Evolutionary conservation across 441 rosid species (phyloP), one percentile per base, ranked within the genome.

Genomic region (Hypseocharis bilobata): DNA sequence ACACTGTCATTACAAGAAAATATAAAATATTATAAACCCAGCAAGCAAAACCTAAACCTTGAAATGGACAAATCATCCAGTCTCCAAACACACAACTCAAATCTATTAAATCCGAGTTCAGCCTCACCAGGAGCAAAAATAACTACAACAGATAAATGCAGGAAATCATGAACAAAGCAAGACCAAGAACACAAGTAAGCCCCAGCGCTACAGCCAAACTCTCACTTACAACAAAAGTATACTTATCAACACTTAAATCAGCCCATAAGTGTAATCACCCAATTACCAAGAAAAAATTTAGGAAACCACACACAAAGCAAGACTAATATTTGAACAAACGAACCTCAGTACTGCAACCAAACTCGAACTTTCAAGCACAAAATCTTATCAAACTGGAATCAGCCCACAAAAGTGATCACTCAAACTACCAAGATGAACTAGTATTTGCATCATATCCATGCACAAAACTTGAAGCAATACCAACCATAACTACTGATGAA

Each of bases 41-140:
- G 49, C 32, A 67, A 51, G 60, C 66, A 56, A 54, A 26, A n/a
- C 38, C 14, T 54, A 58, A 6, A 34, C 27, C 16, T 8, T 28
- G 0, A 32, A 8, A n/a, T 26, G 7, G 3, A 17, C 26, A 38
- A 44, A n/a, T 45, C 59, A 51, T 55, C 32, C 64, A 17, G 60
- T 36, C 62, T 61, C 34, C 17, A 47, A 62, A 26, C 5, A 11
- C 42, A 51, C 7, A 36, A 23, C 30, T 30, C 20, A 7, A n/a
- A 3, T 26, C 61, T 19, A 55, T 66, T 54, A 36, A 28, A 30
- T 42, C 73, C 63, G 6, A n/a, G 10, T 14, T 10, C 27, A 28
- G 20, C 47, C 34, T 6, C 28, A 14, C 28, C 10, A 19, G 32
- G 44, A 42, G 44, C 34, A 44, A 61, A 17, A 10, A 28, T 20